Base-by-base conservation (phyloP, 1,139 yeast genomes). In the Saccharomyces hybrid region DNA sequence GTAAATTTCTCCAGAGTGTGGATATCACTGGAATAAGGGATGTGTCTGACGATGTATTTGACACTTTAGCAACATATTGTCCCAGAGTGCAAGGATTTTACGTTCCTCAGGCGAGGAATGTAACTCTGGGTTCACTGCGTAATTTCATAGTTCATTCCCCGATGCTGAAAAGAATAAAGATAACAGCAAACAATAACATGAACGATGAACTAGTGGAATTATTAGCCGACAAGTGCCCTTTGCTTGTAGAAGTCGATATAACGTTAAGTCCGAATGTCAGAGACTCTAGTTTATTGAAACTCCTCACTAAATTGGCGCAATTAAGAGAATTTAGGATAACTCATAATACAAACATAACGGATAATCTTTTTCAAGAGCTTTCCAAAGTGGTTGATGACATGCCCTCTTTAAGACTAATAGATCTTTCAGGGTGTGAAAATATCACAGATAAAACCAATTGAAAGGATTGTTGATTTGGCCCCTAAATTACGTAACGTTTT, bases 1-100 rank as follows among this genome's bases (percentile, higher is more conserved):
- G 96, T 70, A 79, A 78, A 58, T 78, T 82, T 60, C 73, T 93
- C 56, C 95, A 88, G 68, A 87, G 96, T 47, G 85, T 93, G 51
- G 99, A 93, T 72, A 78, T 93, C 63, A 85, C 96, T 0, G 93
- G 95, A n/a, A 85, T 89, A n/a, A 78, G 78, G 47, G 82, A 79
- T 60, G 73, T 84, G 29, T 74, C 78, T 11, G 96, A 91, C 72
- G 82, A 79, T 52, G 82, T 90, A 7, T 80, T 90, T 56, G 63
- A 73, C 49, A 82, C 88, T n/a, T 75, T 91, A 61, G 91, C 97
- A 1, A 67, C 70, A 12, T 78, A 81, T 66, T 90, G 97, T 69
- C 79, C 80, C 42, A 75, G 93, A 53, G 75, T 93, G 51, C 98
- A 93, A 71, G 97, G 97, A 0, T 75, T 91, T 50, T 91, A 91